Evolutionary conservation across 1,139 yeast species (phyloP), one percentile per base, ranked within the genome.

Genomic region (Yamadazyma dushanensis): DNA sequence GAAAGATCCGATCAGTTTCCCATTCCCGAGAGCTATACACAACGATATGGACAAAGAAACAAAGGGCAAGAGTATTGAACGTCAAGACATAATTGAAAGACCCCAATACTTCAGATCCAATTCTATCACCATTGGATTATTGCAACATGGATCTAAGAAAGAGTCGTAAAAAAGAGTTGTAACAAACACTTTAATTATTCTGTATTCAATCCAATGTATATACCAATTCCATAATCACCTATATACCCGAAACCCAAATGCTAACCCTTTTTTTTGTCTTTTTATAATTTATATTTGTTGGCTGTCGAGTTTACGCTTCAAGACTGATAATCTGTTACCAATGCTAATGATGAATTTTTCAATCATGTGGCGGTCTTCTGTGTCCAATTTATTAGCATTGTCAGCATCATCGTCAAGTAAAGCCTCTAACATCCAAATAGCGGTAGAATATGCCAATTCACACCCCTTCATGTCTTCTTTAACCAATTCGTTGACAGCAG

Each of bases 341-440:
- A 85, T 83, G 55, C 89, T 80, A 36, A 77, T 76, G 44, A 84
- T 80, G 49, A 84, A 86, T 57, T 80, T 82, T 52, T 83, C 88
- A 38, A 90, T 87, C 63, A 85, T 82, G 25, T 72, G 75, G 37
- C 68, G 68, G 55, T 90, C 96, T 32, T 83, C 88, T 8, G 64
- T 71, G 51, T 85, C 94, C 42, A 89, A 64, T 37, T 61, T 65
- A 32, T 29, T 39, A 3, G 39, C 16, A 25, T 31, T 33, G 11
- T 57, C 59, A 8, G 50, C 33, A 18, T 76, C 81, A 36, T 72
- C 78, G 44, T 83, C 89, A 33, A 89, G 61, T 28, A 90, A 65
- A 1, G 96, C 88, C 54, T 88, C 95, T 50, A 92, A 65, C 96
- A 92, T 87, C 97, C 97, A 90, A 39, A 90, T 77, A 0, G 96